Evolutionary conservation across 352 stramenopile genomes (phyloP).

Genomic region (Globisporangium barbulae): DNA sequence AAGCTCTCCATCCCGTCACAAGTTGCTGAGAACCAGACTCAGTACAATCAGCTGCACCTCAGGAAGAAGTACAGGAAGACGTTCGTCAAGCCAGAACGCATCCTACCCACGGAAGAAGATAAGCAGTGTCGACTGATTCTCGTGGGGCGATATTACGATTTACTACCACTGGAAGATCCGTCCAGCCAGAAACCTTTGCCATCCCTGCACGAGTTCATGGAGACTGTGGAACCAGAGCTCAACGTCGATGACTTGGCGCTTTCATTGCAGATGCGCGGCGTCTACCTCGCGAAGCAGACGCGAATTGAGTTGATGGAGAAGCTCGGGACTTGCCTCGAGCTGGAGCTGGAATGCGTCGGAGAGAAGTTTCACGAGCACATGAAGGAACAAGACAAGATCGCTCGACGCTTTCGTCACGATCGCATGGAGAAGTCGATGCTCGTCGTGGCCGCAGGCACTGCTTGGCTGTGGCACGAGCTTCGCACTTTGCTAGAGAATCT

Average conservation of each 20-base stretch:
- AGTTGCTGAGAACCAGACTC: constrained; percentile 26
- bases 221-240: constrained; percentile 63
- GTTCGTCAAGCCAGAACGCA: constrained; percentile 41
- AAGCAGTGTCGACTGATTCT: constrained; percentile 37
- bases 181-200: constrained; percentile 12
- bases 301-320: constrained; percentile 53
- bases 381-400: constrained; percentile 63
- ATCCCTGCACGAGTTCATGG: constrained; percentile 38
- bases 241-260: constrained; percentile 63
- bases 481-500: constrained; percentile 43
- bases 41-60: constrained; percentile 33
- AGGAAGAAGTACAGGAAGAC: constrained; percentile 46
- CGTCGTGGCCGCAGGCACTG: constrained; percentile 29
- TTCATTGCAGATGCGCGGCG: constrained; percentile 55
- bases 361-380: constrained; percentile 58
- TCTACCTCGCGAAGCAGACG: constrained; percentile 58
- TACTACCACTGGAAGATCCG: constrained; percentile 24
- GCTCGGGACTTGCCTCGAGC: constrained; percentile 48
- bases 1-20: constrained; percentile 52
- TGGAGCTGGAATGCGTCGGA: constrained; percentile 71
- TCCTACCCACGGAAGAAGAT: constrained; percentile 39
- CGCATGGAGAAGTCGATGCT: constrained; percentile 38
- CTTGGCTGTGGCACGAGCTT: constrained; percentile 50
- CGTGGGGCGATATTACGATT: constrained; percentile 56
- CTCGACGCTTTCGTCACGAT: constrained; percentile 46